Percentiles rank a stretch among this genome's conserved stretches.
phyloP scores from a whole-genome alignment of 768 basidiomycete species.

The Ramaria sp. region DNA sequence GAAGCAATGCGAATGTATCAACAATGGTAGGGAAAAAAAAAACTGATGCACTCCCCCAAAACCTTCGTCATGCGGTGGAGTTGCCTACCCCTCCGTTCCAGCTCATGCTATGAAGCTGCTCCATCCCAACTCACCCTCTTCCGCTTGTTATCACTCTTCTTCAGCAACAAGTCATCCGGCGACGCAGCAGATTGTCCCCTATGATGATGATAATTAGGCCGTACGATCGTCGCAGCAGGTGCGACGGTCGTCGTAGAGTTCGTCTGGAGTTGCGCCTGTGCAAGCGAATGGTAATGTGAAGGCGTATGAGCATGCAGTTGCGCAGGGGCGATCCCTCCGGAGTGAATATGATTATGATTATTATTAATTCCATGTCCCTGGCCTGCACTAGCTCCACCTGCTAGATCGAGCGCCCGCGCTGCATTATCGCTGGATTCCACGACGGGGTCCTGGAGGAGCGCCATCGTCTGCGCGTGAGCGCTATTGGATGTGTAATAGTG shows the following conservation, averaged over 20 bases:
- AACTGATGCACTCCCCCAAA: too few relatives aligned
- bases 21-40: not conserved
- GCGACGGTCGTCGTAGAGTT: slow-evolving; percentile 20
- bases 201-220: slow-evolving; percentile 26
- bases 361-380: not conserved
- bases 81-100: not conserved
- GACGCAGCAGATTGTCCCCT: slow-evolving; percentile 43
- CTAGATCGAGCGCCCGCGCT: slow-evolving; percentile 37
- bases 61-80: not conserved
- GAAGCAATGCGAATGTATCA: slow-evolving; percentile 1
- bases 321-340: not conserved
- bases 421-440: slow-evolving; percentile 24
- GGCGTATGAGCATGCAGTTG: not conserved
- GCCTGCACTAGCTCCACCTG: slow-evolving; percentile 11
- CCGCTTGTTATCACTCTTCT: slow-evolving; percentile 33
- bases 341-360: not conserved
- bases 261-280: slow-evolving; percentile 11
- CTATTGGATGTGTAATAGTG: slow-evolving; percentile 44
- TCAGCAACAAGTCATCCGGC: slow-evolving; percentile 39
- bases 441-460: slow-evolving; percentile 14
- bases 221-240: slow-evolving; percentile 7
- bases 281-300: slow-evolving; percentile 19
- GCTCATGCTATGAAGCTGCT: not conserved
- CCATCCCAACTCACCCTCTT: slow-evolving; percentile 52
- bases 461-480: slow-evolving; percentile 14